Percentiles rank a stretch among this genome's conserved stretches.
Evolutionary conservation across 202 grass and related monocot species (phyloP).

Genomic region (Saccharum hybrid): DNA sequence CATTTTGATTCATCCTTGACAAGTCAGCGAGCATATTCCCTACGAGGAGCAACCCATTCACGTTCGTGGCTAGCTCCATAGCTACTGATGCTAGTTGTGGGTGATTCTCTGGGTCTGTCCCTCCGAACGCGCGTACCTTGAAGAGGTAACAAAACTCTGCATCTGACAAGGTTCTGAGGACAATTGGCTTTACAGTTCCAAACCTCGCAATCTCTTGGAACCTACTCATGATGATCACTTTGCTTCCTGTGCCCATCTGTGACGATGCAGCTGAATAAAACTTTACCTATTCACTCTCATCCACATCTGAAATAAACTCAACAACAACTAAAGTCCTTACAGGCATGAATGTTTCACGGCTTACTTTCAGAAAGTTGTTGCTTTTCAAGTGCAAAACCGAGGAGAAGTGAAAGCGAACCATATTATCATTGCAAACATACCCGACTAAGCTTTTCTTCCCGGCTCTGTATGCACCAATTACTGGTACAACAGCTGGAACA

Average conservation of each 20-base stretch:
- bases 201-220: neutral
- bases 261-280: neutral
- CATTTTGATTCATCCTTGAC: too few relatives aligned
- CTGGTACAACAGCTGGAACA: neutral
- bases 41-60: neutral
- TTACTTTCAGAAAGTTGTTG: neutral
- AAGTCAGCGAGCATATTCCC: too few relatives aligned
- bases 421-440: neutral
- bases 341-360: neutral
- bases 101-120: neutral
- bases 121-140: neutral
- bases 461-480: neutral
- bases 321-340: neutral
- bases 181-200: neutral
- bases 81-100: neutral
- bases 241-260: neutral
- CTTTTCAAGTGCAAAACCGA: neutral
- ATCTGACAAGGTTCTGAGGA: neutral
- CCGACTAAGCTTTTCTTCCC: neutral
- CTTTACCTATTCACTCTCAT: neutral
- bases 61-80: neutral
- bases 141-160: constrained; percentile 18
- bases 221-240: neutral
- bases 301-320: constrained; percentile 9
- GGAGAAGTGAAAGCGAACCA: neutral